Conservation (phyloP, 2,329 filamentous ascomycete genomes). For the Penicillium janthinellum region DNA sequence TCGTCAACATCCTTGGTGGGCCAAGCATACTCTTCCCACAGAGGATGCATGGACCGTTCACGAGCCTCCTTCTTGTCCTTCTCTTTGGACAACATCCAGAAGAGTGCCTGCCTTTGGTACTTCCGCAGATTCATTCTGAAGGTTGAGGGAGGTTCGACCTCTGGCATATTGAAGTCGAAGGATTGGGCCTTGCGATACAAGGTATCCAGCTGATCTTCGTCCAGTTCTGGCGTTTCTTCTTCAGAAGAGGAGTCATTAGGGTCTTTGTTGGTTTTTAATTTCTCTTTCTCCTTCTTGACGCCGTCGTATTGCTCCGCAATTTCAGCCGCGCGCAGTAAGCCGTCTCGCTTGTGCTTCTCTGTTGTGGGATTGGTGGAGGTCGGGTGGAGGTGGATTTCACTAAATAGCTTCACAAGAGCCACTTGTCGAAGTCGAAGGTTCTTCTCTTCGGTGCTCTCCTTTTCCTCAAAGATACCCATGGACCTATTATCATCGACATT, state of each 20-base stretch:
- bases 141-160: conserved; percentile 76
- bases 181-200: conserved; percentile 95
- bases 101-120: conserved; percentile 91
- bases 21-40: conserved; percentile 97
- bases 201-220: conserved; percentile 92
- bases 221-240: conserved; percentile 87
- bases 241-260: conserved; percentile 52
- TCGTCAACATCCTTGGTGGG: conserved; percentile 86
- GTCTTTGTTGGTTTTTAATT: conserved; percentile 37
- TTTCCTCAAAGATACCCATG: conserved; percentile 76
- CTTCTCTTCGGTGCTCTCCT: conserved; percentile 83
- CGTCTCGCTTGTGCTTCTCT: conserved; percentile 78
- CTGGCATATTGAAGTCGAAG: conserved; percentile 90
- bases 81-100: conserved; percentile 97
- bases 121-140: conserved; percentile 83
- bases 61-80: conserved; percentile 71
- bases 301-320: conserved; percentile 74
- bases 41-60: conserved; percentile 85
- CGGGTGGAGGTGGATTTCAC: conserved; percentile 82
- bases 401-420: conserved; percentile 81
- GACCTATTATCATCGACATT: conserved; percentile 67
- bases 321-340: conserved; percentile 83
- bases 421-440: conserved; percentile 81
- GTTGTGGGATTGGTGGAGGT: conserved; percentile 72
- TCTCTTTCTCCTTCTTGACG: conserved; percentile 54